Percentiles rank a stretch among this genome's conserved stretches.
Conservation (phyloP, 257 asterid species). For the Leonotis leonurus region DNA sequence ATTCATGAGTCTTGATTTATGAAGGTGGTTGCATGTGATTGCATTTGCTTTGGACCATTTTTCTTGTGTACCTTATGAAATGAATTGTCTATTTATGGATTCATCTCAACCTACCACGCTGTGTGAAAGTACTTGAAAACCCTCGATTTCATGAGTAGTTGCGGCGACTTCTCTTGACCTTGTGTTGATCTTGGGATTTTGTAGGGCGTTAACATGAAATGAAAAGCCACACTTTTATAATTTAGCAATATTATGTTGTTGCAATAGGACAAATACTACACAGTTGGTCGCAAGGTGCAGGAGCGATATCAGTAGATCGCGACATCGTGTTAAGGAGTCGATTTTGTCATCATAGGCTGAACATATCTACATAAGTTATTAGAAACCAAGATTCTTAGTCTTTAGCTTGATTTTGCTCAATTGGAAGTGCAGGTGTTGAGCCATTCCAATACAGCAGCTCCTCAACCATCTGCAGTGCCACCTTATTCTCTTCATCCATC, state of each 20-base stretch:
- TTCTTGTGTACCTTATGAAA: background rate
- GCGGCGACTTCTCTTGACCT: background rate
- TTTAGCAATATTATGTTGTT: background rate
- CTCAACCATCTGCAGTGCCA: conserved; percentile 84
- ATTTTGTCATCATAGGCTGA: background rate
- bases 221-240: background rate
- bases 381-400: background rate
- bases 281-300: conserved; percentile 4
- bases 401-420: conserved; percentile 6
- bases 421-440: conserved; percentile 22
- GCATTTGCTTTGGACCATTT: conserved; percentile 5
- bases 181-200: background rate
- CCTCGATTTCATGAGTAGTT: background rate
- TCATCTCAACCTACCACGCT: background rate
- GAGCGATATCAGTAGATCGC: background rate
- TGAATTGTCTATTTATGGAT: background rate
- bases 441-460: conserved; percentile 59
- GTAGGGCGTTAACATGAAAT: background rate
- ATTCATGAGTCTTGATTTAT: background rate
- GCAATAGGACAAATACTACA: background rate
- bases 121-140: background rate
- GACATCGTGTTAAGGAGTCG: background rate
- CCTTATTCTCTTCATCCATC: conserved; percentile 61
- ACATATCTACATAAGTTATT: background rate
- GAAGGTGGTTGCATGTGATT: conserved; percentile 10